phyloP scores from a whole-genome alignment of 139 green algal genomes.

The Medakamo hakoo region DNA sequence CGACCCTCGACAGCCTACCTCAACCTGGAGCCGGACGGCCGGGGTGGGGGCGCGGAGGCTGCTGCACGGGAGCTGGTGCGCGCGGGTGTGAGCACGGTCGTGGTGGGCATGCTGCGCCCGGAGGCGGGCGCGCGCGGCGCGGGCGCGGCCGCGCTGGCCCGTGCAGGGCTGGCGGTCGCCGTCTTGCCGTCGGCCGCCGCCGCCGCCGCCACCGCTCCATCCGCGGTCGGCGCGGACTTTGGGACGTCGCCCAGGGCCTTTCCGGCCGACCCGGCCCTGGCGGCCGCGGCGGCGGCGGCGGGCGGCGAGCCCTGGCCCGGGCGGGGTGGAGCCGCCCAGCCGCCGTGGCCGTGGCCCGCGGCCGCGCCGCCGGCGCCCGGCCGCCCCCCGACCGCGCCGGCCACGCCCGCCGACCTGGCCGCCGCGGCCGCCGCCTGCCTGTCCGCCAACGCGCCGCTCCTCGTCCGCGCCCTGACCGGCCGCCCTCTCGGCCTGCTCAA shows the following conservation, averaged over 20 bases:
- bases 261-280: not conserved
- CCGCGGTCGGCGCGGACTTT: not conserved
- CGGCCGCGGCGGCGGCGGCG: slow-evolving; percentile 16
- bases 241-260: too few species aligned
- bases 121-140: slow-evolving; percentile 46
- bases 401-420: not conserved
- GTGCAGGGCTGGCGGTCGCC: slow-evolving; percentile 54
- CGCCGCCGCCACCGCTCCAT: not conserved
- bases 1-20: slow-evolving; percentile 88
- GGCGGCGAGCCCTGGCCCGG: slow-evolving; percentile 41
- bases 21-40: slow-evolving; percentile 81
- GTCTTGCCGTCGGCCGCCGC: slow-evolving; percentile 24
- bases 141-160: slow-evolving; percentile 37
- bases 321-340: slow-evolving; percentile 50
- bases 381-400: too few species aligned
- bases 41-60: slow-evolving; percentile 36
- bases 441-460: slow-evolving; percentile 21
- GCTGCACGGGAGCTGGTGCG: too few species aligned
- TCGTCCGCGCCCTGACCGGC: slow-evolving; percentile 62
- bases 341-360: not conserved
- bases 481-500: slow-evolving; percentile 72
- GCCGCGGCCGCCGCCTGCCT: not conserved
- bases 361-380: not conserved
- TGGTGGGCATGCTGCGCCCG: slow-evolving; percentile 85
- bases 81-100: slow-evolving; percentile 57